phyloP scores from a whole-genome alignment of 2,329 filamentous ascomycete species.

The Pleomassaria siparia region DNA sequence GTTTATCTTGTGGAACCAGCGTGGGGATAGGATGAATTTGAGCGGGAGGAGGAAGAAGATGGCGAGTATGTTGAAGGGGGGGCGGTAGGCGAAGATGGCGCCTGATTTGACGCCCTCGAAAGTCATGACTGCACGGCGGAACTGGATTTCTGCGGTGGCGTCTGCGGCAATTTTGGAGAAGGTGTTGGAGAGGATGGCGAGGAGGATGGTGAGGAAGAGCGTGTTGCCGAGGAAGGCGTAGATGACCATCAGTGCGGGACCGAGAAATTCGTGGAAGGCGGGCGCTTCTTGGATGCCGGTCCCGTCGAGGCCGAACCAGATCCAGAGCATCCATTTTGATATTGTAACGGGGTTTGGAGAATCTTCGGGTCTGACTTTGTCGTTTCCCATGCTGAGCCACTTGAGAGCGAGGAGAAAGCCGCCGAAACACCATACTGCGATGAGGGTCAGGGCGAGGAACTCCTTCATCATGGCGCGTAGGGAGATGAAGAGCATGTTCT shows the following conservation, averaged over 20 bases:
- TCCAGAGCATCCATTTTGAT: slow-evolving; percentile 89
- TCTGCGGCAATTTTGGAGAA: slow-evolving; percentile 78
- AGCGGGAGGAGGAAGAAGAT: slow-evolving; percentile 73
- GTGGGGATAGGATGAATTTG: slow-evolving; percentile 74
- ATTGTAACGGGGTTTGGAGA: slow-evolving; percentile 67
- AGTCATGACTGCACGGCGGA: slow-evolving; percentile 76
- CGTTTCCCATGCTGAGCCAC: slow-evolving; percentile 64
- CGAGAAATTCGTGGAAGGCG: slow-evolving; percentile 77
- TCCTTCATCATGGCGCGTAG: slow-evolving; percentile 83
- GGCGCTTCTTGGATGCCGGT: slow-evolving; percentile 59
- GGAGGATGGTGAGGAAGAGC: slow-evolving; percentile 83
- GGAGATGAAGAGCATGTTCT: slow-evolving; percentile 81
- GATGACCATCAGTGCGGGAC: slow-evolving; percentile 76
- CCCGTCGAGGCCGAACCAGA: slow-evolving; percentile 85
- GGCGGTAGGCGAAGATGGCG: slow-evolving; percentile 78
- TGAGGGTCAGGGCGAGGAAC: slow-evolving; percentile 73
- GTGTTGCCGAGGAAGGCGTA: slow-evolving; percentile 88
- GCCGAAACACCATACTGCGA: slow-evolving; percentile 81
- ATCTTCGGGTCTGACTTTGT: slow-evolving; percentile 30
- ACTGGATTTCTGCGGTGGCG: slow-evolving; percentile 80
- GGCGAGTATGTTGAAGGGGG: slow-evolving; percentile 81
- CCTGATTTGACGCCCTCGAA: slow-evolving; percentile 86
- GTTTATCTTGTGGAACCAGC: slow-evolving; percentile 91
- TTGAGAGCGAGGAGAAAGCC: slow-evolving; percentile 78
- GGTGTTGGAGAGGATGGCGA: slow-evolving; percentile 83